Evolutionary conservation across 768 basidiomycete species (phyloP).

Genomic region (Pluteus cervinus): DNA sequence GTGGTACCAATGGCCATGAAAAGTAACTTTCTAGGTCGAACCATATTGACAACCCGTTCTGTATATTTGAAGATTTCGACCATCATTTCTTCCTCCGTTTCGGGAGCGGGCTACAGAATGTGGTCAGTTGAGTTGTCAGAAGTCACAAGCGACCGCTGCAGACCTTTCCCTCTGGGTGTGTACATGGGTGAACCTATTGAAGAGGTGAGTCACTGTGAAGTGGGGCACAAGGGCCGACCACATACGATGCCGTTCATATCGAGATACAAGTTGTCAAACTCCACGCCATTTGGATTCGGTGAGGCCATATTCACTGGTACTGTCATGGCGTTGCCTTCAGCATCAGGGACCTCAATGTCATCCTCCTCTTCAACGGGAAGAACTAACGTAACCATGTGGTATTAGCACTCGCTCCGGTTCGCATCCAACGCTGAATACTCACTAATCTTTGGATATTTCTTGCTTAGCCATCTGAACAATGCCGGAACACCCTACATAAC

Average conservation of each 20-base stretch:
- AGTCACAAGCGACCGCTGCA: not conserved
- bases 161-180: constrained; percentile 96
- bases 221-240: constrained; percentile 8
- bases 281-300: constrained; percentile 91
- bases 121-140: constrained; percentile 4
- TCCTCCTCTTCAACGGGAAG: constrained; percentile 82
- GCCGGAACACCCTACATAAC: constrained; percentile 85
- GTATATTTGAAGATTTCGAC: constrained; percentile 95
- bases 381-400: constrained; percentile 33
- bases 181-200: constrained; percentile 91
- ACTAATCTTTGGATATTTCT: constrained; percentile 98
- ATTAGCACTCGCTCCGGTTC: not conserved
- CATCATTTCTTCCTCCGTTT: constrained; percentile 99
- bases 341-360: constrained; percentile 59
- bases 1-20: constrained; percentile 96
- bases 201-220: constrained; percentile 3
- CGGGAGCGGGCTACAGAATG: constrained; percentile 72
- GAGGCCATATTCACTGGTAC: constrained; percentile 74
- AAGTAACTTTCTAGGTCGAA: constrained; percentile 88
- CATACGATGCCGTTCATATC: constrained; percentile 99
- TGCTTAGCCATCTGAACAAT: constrained; percentile 96
- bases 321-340: constrained; percentile 58
- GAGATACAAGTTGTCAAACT: constrained; percentile 95
- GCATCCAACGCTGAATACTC: constrained; percentile 19
- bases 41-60: constrained; percentile 94